Base-by-base conservation (phyloP, 176 grass and related monocot genomes). In the Cenchrus fungigraminus region DNA sequence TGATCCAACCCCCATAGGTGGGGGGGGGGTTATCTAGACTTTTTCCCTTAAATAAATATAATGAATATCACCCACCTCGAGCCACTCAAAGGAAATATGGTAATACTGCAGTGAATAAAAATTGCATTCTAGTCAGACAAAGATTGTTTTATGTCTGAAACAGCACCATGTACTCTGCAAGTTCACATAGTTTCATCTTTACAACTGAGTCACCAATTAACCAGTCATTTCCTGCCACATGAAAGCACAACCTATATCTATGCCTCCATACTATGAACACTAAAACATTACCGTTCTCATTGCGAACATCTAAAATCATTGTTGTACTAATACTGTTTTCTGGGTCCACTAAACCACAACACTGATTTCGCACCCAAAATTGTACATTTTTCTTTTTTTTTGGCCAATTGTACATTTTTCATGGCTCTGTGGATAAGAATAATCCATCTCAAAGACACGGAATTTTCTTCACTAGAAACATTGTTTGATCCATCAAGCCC, bases 101-200 rank as follows among this genome's bases (percentile, higher is more conserved):
- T 69, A 79, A 53, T 8, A 40, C 37, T 40, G 37, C 37, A 74
- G 28, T 54, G n/a, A 37, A 37, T 16, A 74, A 80, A 15, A 19
- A 58, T 73, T 56, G 40, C 43, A 34, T 71, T 34, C 22, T 16
- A 86, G 12, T 15, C 19, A 52, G 8, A 34, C 17, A 83, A 78
- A 43, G 14, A 37, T 19, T 74, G 7, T 74, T 55, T 74, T 74
- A 13, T 65, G 19, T 84, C 40, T 74, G 28, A 31, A n/a, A 79
- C 9, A 67, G 37, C 28, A 3, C 47, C 17, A 82, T 58, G 49
- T 65, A 32, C 70, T 61, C 0, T 9, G 44, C n/a, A 54, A 16
- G 61, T 68, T 4, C 31, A 83, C 73, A 71, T 83, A 61, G n/a
- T 31, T 12, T 37, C 47, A 79, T 6, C 19, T 61, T 15, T 44